Evolutionary conservation across 805 yeast species (phyloP), one percentile per base, ranked within the genome.

Genomic region (Metschnikowia amazonensis): DNA sequence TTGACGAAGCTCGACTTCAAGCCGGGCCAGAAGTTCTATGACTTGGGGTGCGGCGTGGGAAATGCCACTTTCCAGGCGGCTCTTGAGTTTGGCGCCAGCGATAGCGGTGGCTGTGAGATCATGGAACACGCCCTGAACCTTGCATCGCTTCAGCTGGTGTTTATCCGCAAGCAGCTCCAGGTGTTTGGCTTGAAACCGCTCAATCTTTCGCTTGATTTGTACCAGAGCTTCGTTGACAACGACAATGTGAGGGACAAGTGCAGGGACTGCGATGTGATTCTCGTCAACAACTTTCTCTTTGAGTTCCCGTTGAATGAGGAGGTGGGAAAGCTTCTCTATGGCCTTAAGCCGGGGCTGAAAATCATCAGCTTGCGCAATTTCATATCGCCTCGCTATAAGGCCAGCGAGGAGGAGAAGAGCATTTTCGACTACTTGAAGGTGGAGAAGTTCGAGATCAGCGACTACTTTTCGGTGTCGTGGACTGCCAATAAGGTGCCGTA

Each of bases 21-120:
- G 30, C 71, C 79, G 1, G 65, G 63, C 1, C 76, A 79, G 36
- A 76, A 71, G n/a, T 89, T 89, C 57, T 80, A 90, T 50, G 97
- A 90, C 64, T 70, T 90, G 20, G 97, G 97, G 0, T 88, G 96
- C 0, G 97, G 97, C 13, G 97, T 90, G 13, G 97, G 97, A 0
- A 90, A 90, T 60, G 88, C 96, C 47, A 84, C 86, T 0, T 75
- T 89, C 34, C 97, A 89, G 62, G 95, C 96, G 0, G 89, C 96
- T 0, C 63, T 90, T 29, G 96, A 89, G 57, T 81, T 79, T 60
- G 96, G 96, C 2, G 85, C 89, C 49, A 73, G 73, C 43, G 53
- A 60, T 13, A 83, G 95, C 62, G 88, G 86, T 58, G 97, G 97
- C 0, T 87, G 92, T 64, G 97, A 90, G 60, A 77, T 90, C 39